Percentiles rank a stretch among this genome's conserved stretches.
Conservation (phyloP, 2,329 filamentous ascomycete genomes). For the Fusarium begoniae region DNA sequence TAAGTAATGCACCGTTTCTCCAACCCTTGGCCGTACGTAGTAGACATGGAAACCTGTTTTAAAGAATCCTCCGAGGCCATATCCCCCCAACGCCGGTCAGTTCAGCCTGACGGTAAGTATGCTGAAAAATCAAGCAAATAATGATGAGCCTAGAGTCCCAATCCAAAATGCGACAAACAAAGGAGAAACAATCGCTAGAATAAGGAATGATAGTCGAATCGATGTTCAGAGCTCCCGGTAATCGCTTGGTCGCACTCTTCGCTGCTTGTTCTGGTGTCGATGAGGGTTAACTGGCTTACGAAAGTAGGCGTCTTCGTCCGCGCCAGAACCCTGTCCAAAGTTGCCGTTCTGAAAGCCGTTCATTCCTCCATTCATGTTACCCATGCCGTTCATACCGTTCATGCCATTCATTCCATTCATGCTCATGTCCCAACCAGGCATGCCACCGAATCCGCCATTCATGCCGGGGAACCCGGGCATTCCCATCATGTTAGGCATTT, state of each 20-base stretch:
- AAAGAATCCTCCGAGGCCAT: neutral
- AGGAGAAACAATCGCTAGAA: constrained; percentile 21
- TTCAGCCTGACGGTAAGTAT: constrained; percentile 26
- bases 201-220: constrained; percentile 1
- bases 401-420: constrained; percentile 40
- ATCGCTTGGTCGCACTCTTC: constrained; percentile 85
- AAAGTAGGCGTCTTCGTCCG: constrained; percentile 93
- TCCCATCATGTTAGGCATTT: constrained; percentile 47
- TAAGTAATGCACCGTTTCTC: constrained; percentile 5
- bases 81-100: constrained; percentile 34
- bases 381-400: constrained; percentile 43
- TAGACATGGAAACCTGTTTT: constrained; percentile 18
- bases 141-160: neutral
- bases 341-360: constrained; percentile 50
- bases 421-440: constrained; percentile 43
- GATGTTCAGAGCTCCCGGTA: constrained; percentile 78
- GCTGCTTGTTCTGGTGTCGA: constrained; percentile 83
- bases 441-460: constrained; percentile 42
- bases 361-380: constrained; percentile 44
- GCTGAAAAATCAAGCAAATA: constrained; percentile 18
- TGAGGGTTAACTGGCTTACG: constrained; percentile 95
- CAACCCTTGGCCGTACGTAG: constrained; percentile 1
- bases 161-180: constrained; percentile 23
- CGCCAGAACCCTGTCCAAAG: constrained; percentile 66
- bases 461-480: constrained; percentile 46